These are phyloP conservation scores for Sicyos baderoa DNA, from an alignment of 306 rosid genomes.

Conservation along the genomic window DNA sequence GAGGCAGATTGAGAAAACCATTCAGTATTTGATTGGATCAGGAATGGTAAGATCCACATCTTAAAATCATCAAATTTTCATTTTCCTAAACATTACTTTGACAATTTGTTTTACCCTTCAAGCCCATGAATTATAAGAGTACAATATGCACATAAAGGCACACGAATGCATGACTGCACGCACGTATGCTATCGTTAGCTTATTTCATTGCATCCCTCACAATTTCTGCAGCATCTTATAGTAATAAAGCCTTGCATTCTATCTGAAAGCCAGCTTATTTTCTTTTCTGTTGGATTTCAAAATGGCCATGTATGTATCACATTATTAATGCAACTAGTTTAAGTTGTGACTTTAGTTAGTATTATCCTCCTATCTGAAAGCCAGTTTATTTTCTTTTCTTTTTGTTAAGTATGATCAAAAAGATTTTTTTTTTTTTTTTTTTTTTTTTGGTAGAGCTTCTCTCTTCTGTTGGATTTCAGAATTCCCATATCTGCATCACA, in stretches of 20 bases:
- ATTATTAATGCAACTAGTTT: not conserved
- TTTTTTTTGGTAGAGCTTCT: not conserved
- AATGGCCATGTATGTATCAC: not conserved
- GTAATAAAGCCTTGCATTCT: not conserved
- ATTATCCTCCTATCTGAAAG: too few species aligned
- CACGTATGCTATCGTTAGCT: not conserved
- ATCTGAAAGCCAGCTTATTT: not conserved
- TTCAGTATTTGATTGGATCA: conserved; percentile 81
- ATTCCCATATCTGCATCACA: not conserved
- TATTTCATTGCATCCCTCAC: not conserved
- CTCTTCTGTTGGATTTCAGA: not conserved
- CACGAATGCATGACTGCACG: not conserved
- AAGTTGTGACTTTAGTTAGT: not conserved
- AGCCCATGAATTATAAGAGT: not conserved
- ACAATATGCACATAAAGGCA: not conserved
- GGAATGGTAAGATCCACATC: conserved; percentile 63
- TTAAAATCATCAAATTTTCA: not conserved
- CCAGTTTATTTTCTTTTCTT: too few species aligned
- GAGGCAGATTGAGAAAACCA: conserved; percentile 84
- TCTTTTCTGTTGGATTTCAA: not conserved
- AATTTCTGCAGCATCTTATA: not conserved
- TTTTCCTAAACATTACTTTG: not conserved
- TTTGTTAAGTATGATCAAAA: not conserved
- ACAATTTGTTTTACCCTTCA: not conserved
- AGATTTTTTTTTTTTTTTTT: not conserved